Percentiles rank a stretch among this genome's conserved stretches.
Evolutionary conservation across 257 asterid genomes (phyloP).

Genomic region (Solanum medicagineum): DNA sequence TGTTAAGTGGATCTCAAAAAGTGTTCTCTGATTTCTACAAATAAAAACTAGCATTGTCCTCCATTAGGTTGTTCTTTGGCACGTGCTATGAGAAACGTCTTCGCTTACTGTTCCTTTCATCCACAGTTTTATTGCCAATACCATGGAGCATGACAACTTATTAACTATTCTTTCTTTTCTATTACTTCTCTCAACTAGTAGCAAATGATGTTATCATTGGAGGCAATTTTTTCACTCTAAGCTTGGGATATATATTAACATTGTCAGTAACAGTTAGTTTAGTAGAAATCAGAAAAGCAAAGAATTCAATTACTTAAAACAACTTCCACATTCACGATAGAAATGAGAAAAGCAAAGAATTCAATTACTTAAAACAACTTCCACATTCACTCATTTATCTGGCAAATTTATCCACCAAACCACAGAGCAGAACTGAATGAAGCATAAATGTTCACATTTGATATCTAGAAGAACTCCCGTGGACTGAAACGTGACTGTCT

Average conservation of each 20-base stretch:
- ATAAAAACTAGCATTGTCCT: not conserved
- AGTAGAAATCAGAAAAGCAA: no score
- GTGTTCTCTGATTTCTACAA: not conserved
- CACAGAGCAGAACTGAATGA: not conserved
- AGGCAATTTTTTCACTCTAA: not conserved
- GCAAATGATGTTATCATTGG: not conserved
- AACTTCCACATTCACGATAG: no score
- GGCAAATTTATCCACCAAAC: not conserved
- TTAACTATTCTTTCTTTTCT: not conserved
- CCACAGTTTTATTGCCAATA: not conserved
- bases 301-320: no score
- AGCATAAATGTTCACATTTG: not conserved
- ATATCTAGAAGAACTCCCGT: not conserved
- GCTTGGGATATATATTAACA: no score
- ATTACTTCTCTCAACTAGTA: not conserved
- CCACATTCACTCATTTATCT: not conserved
- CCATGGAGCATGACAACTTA: not conserved
- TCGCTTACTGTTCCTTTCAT: not conserved
- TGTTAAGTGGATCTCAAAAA: not conserved
- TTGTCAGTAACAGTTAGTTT: not conserved
- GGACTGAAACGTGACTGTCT: not conserved
- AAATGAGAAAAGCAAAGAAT: not conserved
- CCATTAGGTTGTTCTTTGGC: not conserved
- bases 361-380: not conserved
- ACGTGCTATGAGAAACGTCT: not conserved